Evolutionary conservation across 2,329 filamentous ascomycete species (phyloP).

Genomic region (Monilinia aucupariae): DNA sequence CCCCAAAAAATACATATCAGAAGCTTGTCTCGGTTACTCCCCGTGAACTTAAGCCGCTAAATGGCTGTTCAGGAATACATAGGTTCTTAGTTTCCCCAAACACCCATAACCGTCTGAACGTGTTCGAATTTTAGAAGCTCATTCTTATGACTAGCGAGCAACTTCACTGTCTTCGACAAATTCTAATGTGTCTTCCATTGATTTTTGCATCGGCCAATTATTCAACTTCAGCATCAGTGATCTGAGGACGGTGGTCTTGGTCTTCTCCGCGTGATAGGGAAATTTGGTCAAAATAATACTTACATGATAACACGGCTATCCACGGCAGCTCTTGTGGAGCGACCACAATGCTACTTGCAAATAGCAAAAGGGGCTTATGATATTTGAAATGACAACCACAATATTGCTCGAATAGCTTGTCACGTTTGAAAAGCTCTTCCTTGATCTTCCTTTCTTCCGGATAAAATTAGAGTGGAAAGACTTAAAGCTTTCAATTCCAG

Average conservation of each 20-base stretch:
- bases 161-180: slow-evolving; percentile 30
- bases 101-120: slow-evolving; percentile 27
- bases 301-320: too few relatives aligned
- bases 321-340: too few relatives aligned
- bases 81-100: not conserved
- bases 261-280: slow-evolving; percentile 16
- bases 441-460: too few relatives aligned
- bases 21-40: not conserved
- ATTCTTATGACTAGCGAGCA: slow-evolving; percentile 29
- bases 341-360: too few relatives aligned
- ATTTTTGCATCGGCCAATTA: slow-evolving; percentile 26
- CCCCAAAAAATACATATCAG: not conserved
- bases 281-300: too few relatives aligned
- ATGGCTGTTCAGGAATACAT: not conserved
- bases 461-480: too few relatives aligned
- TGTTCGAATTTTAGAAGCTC: slow-evolving; percentile 26
- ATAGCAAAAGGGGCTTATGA: too few relatives aligned
- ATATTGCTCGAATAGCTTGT: too few relatives aligned
- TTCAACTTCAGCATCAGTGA: slow-evolving; percentile 22
- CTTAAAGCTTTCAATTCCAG: too few relatives aligned
- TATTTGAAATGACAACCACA: too few relatives aligned
- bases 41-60: not conserved
- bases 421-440: too few relatives aligned
- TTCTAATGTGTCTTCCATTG: slow-evolving; percentile 38
- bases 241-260: slow-evolving; percentile 25